These are phyloP conservation scores for Candida golubevii DNA, from an alignment of 805 yeast genomes.

Conservation along the genomic window DNA sequence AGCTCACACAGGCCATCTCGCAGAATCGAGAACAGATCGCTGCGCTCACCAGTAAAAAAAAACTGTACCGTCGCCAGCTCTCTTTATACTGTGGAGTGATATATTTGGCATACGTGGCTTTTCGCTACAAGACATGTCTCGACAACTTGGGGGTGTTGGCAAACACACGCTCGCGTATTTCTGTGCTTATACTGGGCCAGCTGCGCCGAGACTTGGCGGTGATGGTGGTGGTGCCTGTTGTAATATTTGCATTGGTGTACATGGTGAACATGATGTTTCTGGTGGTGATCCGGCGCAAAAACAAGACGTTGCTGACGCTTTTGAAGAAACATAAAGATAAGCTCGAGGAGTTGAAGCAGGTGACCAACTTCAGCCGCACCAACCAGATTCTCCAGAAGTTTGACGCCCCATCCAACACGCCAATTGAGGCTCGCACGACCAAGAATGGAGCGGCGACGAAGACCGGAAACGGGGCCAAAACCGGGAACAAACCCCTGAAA, in stretches of 20 bases:
- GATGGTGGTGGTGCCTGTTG: constrained; percentile 24
- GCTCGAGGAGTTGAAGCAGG: constrained; percentile 62
- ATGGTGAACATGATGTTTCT: constrained; percentile 16
- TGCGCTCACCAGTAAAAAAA: constrained; percentile 14
- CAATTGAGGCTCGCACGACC: no score
- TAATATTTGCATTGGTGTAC: constrained; percentile 15
- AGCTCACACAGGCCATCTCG: constrained; percentile 33
- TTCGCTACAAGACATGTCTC: constrained; percentile 17
- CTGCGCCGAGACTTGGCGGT: constrained; percentile 16
- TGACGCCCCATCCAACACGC: constrained; percentile 8
- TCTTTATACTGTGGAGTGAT: constrained; percentile 16
- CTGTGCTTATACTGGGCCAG: constrained; percentile 25
- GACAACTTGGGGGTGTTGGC: constrained; percentile 11
- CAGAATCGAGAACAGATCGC: constrained; percentile 22
- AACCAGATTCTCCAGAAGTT: constrained; percentile 66
- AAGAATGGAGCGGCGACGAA: background rate
- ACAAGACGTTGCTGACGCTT: constrained; percentile 23
- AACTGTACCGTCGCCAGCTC: constrained; percentile 16
- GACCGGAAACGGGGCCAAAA: background rate
- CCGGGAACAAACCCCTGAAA: background rate
- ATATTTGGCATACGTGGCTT: constrained; percentile 23
- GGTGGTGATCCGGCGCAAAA: constrained; percentile 22
- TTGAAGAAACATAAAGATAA: constrained; percentile 46
- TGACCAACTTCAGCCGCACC: constrained; percentile 73
- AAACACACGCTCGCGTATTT: constrained; percentile 17